Evolutionary conservation across 345 rosid genomes (phyloP), one percentile per base, ranked within the genome.

Genomic region (Boechera stricta): DNA sequence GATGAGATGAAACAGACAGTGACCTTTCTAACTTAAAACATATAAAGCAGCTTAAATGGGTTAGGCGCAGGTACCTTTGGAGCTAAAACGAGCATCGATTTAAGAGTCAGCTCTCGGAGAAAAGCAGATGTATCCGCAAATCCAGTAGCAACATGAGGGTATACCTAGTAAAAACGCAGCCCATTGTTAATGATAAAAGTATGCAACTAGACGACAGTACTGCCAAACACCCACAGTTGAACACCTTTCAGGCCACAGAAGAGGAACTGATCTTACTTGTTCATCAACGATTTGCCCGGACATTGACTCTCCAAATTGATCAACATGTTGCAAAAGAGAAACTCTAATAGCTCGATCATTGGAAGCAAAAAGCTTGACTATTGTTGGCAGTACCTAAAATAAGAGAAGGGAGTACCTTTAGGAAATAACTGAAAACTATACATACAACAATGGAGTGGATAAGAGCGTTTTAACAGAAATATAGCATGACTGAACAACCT

Each of bases 71-170:
- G 64, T 79, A 91, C 98, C 97, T 95, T 95, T 54, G 99, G 98
- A 71, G 98, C 94, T 81, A 95, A 84, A 75, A 90, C 84, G 75
- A 95, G 98, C 97, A 95, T 93, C 38, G 99, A 93, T 74, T 95
- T 95, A 42, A 95, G 99, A 87, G 98, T 93, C 88, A 95, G 73
- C 78, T 95, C 99, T 57, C 98, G 92, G 58, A 95, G 96, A 84
- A 90, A 90, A 52, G 98, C 94, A 69, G 96, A 89, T 32, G 96
- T 84, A 77, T 95, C 99, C 24, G 96, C 82, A 80, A 95, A 93
- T 72, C 99, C 98, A 68, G 93, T 87, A 71, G 98, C 91, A 75
- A 95, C 85, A 69, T 93, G 98, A 71, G 98, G 96, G 80, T 84
- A 95, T 71, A 91, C 96, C 98, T 93, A 81, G 73, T 72, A 38